Conservation (phyloP, 352 stramenopile genomes). For the Phytophthora macrochlamydospora region DNA sequence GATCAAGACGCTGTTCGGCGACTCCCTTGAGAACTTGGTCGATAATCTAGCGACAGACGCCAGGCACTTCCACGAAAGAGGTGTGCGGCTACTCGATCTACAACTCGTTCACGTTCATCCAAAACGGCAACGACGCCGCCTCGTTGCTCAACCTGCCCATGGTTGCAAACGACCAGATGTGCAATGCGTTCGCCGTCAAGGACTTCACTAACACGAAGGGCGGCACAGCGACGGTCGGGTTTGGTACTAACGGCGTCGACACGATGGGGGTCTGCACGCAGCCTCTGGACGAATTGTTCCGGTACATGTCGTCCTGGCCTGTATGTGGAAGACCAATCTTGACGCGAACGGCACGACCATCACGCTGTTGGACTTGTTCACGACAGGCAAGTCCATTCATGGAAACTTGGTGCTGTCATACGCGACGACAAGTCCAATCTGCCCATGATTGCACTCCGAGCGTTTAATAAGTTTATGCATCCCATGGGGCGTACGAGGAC, state of each 20-base stretch:
- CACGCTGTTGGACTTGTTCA: constrained; percentile 44
- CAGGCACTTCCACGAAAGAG: constrained; percentile 28
- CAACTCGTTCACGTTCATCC: constrained; percentile 27
- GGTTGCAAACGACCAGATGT: constrained; percentile 57
- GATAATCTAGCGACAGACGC: constrained; percentile 28
- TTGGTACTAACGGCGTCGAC: constrained; percentile 29
- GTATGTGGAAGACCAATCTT: constrained; percentile 26
- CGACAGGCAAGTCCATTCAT: constrained; percentile 40
- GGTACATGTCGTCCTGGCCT: constrained; percentile 35
- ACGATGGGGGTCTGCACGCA: constrained; percentile 50
- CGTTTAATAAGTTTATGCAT: constrained; percentile 20
- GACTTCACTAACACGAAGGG: constrained; percentile 44
- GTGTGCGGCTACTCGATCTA: constrained; percentile 39
- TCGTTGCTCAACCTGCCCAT: constrained; percentile 24
- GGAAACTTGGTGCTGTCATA: constrained; percentile 33
- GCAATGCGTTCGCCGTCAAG: constrained; percentile 42
- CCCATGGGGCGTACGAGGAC: constrained; percentile 1
- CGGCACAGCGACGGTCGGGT: constrained; percentile 27
- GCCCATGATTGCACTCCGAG: constrained; percentile 26
- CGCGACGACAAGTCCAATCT: constrained; percentile 19
- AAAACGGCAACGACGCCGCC: background rate
- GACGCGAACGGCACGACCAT: constrained; percentile 15
- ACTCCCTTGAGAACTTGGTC: constrained; percentile 37
- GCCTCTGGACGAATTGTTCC: constrained; percentile 40
- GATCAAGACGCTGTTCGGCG: constrained; percentile 41